Evolutionary conservation across 805 yeast genomes (phyloP).

Genomic region (Saccharomycopsis schoenii): DNA sequence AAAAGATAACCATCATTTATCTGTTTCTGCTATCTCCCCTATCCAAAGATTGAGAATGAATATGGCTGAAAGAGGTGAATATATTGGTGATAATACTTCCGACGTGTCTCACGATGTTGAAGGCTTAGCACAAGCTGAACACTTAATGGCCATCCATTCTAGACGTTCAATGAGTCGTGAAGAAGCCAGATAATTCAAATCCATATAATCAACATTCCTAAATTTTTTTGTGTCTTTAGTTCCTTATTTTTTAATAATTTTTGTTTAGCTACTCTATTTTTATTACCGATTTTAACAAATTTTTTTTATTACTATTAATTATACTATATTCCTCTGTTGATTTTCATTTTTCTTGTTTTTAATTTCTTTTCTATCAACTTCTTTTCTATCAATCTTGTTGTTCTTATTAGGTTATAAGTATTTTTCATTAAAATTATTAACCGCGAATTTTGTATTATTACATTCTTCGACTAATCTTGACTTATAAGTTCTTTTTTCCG

Average conservation of each 20-base stretch:
- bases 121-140: slow-evolving; percentile 41
- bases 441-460: too few species aligned
- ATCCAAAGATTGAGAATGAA: slow-evolving; percentile 14
- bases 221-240: slow-evolving; percentile 1
- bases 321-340: not conserved
- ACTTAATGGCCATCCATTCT: slow-evolving; percentile 25
- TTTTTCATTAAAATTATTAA: not conserved
- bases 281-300: not conserved
- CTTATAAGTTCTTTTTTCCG: too few species aligned
- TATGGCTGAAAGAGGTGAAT: slow-evolving; percentile 17
- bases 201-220: not conserved
- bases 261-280: not conserved
- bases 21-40: slow-evolving; percentile 1
- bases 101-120: slow-evolving; percentile 38
- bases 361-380: not conserved
- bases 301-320: not conserved
- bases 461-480: too few species aligned
- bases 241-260: slow-evolving; percentile 2
- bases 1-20: not conserved
- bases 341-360: not conserved
- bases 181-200: not conserved
- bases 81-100: slow-evolving; percentile 23
- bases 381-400: not conserved
- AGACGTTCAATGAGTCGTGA: slow-evolving; percentile 6
- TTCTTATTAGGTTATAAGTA: not conserved